A percentile compares a stretch with the other conserved stretches of the same genome.
Conservation (phyloP, 108 stramenopile genomes). For the Aurantiochytrium sp. region DNA sequence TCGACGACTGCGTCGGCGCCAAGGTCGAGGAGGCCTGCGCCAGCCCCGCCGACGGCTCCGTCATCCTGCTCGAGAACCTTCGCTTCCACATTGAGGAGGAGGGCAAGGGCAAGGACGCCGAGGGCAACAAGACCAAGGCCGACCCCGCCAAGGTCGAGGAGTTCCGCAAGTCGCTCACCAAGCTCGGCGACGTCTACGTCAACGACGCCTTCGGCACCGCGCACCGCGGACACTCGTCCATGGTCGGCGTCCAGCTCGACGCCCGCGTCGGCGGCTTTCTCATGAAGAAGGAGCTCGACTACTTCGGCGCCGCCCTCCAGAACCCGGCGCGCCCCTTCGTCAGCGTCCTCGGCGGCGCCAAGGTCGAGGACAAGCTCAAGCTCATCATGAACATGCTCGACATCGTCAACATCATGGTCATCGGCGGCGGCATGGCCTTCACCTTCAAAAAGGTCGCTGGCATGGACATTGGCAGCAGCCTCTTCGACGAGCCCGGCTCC, state of each 20-base stretch:
- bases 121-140: conserved; percentile 83
- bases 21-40: conserved; percentile 78
- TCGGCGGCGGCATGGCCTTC: conserved; percentile 98
- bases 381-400: conserved; percentile 93
- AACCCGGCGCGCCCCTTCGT: conserved; percentile 87
- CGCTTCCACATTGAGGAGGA: conserved; percentile 97
- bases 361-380: conserved; percentile 95
- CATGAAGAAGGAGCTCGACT: conserved; percentile 92
- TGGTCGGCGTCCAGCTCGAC: conserved; percentile 80
- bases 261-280: conserved; percentile 74
- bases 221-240: conserved; percentile 94
- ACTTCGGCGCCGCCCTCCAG: conserved; percentile 87
- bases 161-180: conserved; percentile 73
- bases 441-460: conserved; percentile 93
- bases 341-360: conserved; percentile 97
- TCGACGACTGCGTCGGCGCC: conserved; percentile 85
- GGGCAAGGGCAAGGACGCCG: conserved; percentile 91
- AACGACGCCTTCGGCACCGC: conserved; percentile 99
- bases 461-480: conserved; percentile 73
- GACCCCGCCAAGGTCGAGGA: conserved; percentile 78
- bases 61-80: conserved; percentile 88
- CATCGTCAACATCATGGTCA: conserved; percentile 84
- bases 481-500: conserved; percentile 87
- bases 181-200: conserved; percentile 73
- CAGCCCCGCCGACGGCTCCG: conserved; percentile 66